These are phyloP conservation scores for Xylaria sp. DNA, from an alignment of 2,329 filamentous ascomycete species.

Conservation along the genomic window DNA sequence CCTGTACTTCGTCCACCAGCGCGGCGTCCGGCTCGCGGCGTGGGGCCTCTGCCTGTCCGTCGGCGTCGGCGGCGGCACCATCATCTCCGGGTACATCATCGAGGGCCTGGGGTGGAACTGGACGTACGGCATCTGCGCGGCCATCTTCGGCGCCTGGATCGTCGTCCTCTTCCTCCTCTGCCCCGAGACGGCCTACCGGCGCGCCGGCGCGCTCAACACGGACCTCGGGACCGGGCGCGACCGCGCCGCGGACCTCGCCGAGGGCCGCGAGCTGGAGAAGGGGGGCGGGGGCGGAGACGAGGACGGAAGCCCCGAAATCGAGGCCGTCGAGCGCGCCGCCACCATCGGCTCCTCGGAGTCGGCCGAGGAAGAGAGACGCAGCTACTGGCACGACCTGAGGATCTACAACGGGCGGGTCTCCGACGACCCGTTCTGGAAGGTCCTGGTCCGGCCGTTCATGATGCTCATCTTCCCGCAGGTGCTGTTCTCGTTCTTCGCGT, in stretches of 20 bases:
- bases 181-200: slow-evolving; percentile 46
- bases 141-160: slow-evolving; percentile 40
- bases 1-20: slow-evolving; percentile 39
- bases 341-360: slow-evolving; percentile 1
- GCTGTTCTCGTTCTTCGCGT: slow-evolving; percentile 44
- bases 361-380: slow-evolving; percentile 19
- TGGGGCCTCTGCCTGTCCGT: slow-evolving; percentile 32
- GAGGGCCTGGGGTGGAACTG: slow-evolving; percentile 35
- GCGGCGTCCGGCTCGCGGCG: slow-evolving; percentile 34
- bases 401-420: slow-evolving; percentile 25
- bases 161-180: slow-evolving; percentile 45
- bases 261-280: background rate
- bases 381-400: slow-evolving; percentile 24
- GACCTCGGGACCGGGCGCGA: slow-evolving; percentile 20
- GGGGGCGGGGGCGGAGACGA: slow-evolving; percentile 1
- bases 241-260: slow-evolving; percentile 1
- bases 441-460: slow-evolving; percentile 40
- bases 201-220: slow-evolving; percentile 26
- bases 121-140: slow-evolving; percentile 44
- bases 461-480: slow-evolving; percentile 48
- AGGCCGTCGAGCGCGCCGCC: slow-evolving; percentile 9
- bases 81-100: slow-evolving; percentile 35
- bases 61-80: slow-evolving; percentile 29
- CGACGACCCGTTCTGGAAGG: slow-evolving; percentile 27
- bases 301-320: slow-evolving; percentile 6